These are phyloP conservation scores for Knufia petricola DNA, from an alignment of 2,329 filamentous ascomycete genomes.

Conservation along the genomic window DNA sequence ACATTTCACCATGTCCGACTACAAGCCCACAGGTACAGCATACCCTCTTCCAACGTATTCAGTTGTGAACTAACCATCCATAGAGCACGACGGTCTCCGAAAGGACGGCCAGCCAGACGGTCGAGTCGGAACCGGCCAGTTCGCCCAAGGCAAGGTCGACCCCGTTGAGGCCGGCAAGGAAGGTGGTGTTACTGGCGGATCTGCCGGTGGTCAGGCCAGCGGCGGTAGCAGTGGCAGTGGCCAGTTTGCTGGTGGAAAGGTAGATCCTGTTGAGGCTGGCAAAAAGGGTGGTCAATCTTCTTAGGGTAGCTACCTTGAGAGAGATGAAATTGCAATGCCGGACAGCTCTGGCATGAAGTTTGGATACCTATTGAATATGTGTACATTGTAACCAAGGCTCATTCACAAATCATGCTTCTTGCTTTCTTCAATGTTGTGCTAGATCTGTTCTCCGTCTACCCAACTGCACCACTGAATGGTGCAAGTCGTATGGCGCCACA, in stretches of 20 bases:
- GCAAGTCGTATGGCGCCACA: no score
- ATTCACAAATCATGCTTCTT: no score
- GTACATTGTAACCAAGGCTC: no score
- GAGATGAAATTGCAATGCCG: no score
- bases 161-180: constrained; percentile 20
- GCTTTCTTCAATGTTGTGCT: no score
- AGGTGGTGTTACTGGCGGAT: constrained; percentile 11
- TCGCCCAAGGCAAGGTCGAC: constrained; percentile 22
- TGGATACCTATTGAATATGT: no score
- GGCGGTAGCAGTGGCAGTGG: constrained; percentile 16
- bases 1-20: constrained; percentile 19
- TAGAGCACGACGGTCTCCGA: constrained; percentile 21
- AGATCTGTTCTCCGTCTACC: no score
- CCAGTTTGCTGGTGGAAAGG: constrained; percentile 20
- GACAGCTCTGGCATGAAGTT: no score
- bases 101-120: constrained; percentile 19
- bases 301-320: no score
- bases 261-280: constrained; percentile 20
- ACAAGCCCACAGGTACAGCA: constrained; percentile 20
- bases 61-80: background rate
- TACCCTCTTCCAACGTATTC: background rate
- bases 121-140: constrained; percentile 15
- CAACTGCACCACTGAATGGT: no score
- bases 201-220: background rate
- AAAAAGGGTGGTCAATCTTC: constrained; percentile 13